phyloP scores from a whole-genome alignment of 805 yeast species.

The Barnettozyma pratensis region DNA sequence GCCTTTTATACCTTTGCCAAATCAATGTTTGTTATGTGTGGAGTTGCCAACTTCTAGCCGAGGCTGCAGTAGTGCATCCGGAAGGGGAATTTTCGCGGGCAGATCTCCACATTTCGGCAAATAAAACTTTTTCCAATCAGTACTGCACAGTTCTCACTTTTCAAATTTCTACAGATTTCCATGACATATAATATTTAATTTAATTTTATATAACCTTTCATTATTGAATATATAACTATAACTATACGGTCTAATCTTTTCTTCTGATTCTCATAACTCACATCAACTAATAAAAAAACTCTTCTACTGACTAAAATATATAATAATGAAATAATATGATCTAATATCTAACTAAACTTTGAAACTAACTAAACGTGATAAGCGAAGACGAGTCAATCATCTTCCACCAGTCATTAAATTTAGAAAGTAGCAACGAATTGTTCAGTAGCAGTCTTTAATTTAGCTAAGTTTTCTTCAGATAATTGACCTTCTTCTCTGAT shows the following conservation, averaged over 20 bases:
- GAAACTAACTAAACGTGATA: slow-evolving; percentile 1
- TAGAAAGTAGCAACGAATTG: slow-evolving; percentile 88
- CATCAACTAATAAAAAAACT: slow-evolving; percentile 16
- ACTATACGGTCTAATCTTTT: slow-evolving; percentile 1
- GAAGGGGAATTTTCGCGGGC: not conserved
- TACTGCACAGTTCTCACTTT: too few species aligned
- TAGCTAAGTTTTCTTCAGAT: slow-evolving; percentile 77
- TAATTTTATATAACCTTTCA: slow-evolving; percentile 6
- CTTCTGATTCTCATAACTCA: slow-evolving; percentile 2
- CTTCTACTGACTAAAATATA: not conserved
- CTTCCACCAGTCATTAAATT: slow-evolving; percentile 16
- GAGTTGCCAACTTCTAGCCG: not conserved
- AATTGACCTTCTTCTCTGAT: slow-evolving; percentile 88
- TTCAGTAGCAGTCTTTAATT: slow-evolving; percentile 89
- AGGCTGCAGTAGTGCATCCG: not conserved
- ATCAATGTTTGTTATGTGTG: not conserved
- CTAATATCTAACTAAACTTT: slow-evolving; percentile 6
- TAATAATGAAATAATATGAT: not conserved
- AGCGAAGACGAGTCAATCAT: not conserved
- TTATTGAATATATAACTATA: slow-evolving; percentile 5
- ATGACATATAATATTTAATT: slow-evolving; percentile 13
- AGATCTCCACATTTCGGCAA: not conserved
- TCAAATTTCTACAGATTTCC: too few species aligned
- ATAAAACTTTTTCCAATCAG: too few species aligned
- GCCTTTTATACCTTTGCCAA: not conserved